Evolutionary conservation across 192 early-diverging fungal genomes (phyloP).

Genomic region (Entomortierella chlamydospora): DNA sequence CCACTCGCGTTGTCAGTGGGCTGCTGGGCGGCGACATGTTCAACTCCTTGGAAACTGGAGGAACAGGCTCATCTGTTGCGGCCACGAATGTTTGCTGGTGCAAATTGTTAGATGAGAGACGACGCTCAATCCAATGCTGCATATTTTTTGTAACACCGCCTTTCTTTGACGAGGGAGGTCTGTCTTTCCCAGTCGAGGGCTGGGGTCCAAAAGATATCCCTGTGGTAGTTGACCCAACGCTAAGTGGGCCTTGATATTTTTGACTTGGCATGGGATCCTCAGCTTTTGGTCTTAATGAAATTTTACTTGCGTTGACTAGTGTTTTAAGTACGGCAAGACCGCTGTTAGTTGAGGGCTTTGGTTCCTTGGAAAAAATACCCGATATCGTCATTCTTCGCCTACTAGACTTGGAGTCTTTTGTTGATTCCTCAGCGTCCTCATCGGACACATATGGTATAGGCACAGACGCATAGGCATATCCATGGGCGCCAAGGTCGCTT

Average conservation of each 20-base stretch:
- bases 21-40: conserved; percentile 17
- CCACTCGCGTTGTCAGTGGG: not conserved
- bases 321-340: conserved; percentile 15
- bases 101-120: conserved; percentile 24
- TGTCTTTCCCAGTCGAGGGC: not conserved
- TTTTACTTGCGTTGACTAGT: conserved; percentile 19
- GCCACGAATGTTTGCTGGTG: conserved; percentile 12
- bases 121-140: conserved; percentile 34
- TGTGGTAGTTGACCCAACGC: not conserved
- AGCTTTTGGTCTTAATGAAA: not conserved
- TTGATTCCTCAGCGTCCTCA: not conserved
- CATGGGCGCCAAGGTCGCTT: not conserved
- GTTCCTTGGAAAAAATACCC: conserved; percentile 28
- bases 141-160: conserved; percentile 21
- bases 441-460: not conserved
- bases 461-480: not conserved
- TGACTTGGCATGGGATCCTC: not conserved
- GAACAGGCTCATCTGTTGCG: conserved; percentile 31
- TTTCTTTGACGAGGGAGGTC: not conserved
- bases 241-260: not conserved
- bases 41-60: conserved; percentile 1
- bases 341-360: conserved; percentile 9
- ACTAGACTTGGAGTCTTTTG: not conserved
- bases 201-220: not conserved
- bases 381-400: conserved; percentile 25